Percentiles rank a stretch among this genome's conserved stretches.
These are phyloP conservation scores for Tetrapisispora nanseiensis DNA, from an alignment of 805 yeast species.

Conservation along the genomic window DNA sequence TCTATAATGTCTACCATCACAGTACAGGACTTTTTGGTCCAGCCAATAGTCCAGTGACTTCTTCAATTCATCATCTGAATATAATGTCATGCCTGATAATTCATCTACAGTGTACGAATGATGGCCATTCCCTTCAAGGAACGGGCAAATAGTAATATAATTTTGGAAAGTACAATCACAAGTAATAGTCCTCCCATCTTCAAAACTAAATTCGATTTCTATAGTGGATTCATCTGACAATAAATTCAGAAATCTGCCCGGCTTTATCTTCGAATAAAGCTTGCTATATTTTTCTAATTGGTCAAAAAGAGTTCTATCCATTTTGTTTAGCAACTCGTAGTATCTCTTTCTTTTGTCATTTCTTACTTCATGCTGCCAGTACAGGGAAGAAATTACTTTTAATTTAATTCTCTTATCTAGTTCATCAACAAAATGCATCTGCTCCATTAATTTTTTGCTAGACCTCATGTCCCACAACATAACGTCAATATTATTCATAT, in stretches of 20 bases:
- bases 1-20: not conserved
- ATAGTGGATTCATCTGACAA: constrained; percentile 55
- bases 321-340: constrained; percentile 25
- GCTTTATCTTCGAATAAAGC: constrained; percentile 36
- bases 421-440: constrained; percentile 25
- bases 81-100: constrained; percentile 30
- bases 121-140: not conserved
- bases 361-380: constrained; percentile 42
- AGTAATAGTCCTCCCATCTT: constrained; percentile 30
- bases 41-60: constrained; percentile 54
- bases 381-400: constrained; percentile 61
- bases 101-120: constrained; percentile 26
- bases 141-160: not conserved
- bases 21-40: constrained; percentile 39
- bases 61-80: constrained; percentile 35
- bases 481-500: constrained; percentile 58
- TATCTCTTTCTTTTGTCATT: not conserved
- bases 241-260: constrained; percentile 50
- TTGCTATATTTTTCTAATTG: constrained; percentile 37
- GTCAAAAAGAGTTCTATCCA: constrained; percentile 39
- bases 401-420: constrained; percentile 36
- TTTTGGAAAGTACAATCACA: constrained; percentile 57
- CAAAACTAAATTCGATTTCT: constrained; percentile 46
- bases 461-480: constrained; percentile 69
- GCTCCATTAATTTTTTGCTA: constrained; percentile 39